Evolutionary conservation across 306 rosid species (phyloP).

Genomic region (Gleditsia sinensis): DNA sequence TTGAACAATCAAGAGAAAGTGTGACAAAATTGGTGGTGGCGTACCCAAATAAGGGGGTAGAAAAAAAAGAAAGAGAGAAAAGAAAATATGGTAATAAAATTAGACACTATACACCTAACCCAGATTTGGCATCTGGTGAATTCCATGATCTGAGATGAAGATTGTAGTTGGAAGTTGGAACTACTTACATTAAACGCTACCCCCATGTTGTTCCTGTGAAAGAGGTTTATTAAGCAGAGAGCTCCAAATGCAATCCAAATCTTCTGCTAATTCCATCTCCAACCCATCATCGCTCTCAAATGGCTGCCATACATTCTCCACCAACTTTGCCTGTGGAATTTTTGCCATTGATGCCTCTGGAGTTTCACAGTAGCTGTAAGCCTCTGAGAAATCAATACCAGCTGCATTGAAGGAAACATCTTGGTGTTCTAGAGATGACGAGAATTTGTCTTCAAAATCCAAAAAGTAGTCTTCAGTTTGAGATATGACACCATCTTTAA

Average conservation of each 20-base stretch:
- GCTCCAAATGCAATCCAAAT: constrained; percentile 63
- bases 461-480: constrained; percentile 52
- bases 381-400: constrained; percentile 43
- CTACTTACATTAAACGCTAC: constrained; percentile 28
- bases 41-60: background rate
- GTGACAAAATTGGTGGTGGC: constrained; percentile 36
- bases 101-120: constrained; percentile 12
- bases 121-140: constrained; percentile 14
- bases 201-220: constrained; percentile 31
- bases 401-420: constrained; percentile 19
- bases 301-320: constrained; percentile 41
- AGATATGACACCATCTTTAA: constrained; percentile 72
- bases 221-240: constrained; percentile 51
- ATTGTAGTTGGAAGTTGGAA: background rate
- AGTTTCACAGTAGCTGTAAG: constrained; percentile 37
- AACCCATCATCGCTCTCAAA: constrained; percentile 46
- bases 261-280: constrained; percentile 49
- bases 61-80: background rate
- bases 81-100: background rate
- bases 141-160: constrained; percentile 18
- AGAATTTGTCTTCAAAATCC: constrained; percentile 65
- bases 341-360: constrained; percentile 39
- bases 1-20: constrained; percentile 15
- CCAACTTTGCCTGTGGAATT: constrained; percentile 41
- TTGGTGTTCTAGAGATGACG: constrained; percentile 43